These are phyloP conservation scores for Flaveria trinervia DNA, from an alignment of 129 eudicot species.

Conservation along the genomic window DNA sequence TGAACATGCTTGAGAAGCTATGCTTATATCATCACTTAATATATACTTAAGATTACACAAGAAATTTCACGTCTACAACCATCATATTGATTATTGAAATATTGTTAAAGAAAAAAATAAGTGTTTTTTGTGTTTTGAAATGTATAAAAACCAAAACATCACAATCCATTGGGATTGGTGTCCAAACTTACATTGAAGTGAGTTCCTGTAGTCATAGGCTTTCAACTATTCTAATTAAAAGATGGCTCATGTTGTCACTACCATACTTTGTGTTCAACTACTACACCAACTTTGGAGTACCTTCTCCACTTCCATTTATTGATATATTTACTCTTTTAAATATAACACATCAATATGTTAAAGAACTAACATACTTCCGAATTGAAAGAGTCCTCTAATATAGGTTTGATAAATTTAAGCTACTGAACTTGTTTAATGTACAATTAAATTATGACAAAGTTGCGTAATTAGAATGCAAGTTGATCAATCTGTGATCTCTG, in stretches of 20 bases:
- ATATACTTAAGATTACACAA: no score
- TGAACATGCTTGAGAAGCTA: no score
- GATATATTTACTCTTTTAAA: not conserved
- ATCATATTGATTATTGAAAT: no score
- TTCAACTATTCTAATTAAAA: not conserved
- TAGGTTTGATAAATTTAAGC: not conserved
- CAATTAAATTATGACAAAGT: no score
- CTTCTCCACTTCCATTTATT: conserved; percentile 11
- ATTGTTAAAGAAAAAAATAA: no score
- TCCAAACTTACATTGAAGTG: conserved; percentile 7
- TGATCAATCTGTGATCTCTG: no score
- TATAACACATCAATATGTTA: not conserved
- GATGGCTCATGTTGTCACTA: not conserved
- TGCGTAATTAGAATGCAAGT: no score
- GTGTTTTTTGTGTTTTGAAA: no score
- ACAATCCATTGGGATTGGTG: conserved; percentile 11
- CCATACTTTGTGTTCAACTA: not conserved
- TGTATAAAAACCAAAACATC: not conserved
- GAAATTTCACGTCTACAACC: no score
- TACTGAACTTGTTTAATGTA: no score
- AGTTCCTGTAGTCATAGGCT: conserved; percentile 8
- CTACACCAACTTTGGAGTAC: conserved; percentile 11
- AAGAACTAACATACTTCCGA: not conserved
- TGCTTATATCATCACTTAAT: no score
- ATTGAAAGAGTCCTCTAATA: not conserved